Evolutionary conservation across 345 rosid genomes (phyloP), one percentile per base, ranked within the genome.

Genomic region (Eucalyptus pumila): DNA sequence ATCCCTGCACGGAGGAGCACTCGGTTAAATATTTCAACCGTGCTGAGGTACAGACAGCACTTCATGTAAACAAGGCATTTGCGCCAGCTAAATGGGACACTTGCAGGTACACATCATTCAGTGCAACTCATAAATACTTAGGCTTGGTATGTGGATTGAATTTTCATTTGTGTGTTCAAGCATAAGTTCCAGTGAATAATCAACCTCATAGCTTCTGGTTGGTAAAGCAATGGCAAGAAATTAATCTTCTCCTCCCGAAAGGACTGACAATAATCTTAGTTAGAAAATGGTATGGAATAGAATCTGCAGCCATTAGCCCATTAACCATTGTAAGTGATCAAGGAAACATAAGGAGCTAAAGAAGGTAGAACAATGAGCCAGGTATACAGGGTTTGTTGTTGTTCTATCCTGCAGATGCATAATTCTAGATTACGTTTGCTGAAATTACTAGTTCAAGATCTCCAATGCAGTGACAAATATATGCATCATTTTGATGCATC

Each of bases 1-100:
- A 97, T 93, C 99, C 99, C 69, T 97, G 99, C 94, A 96, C 99
- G 1, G 99, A 97, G 92, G 90, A 92, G 90, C 97, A 97, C 89
- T 94, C 98, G 23, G 92, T 80, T 86, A 90, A 92, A n/a, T 97
- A 96, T 91, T 97, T 97, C 94, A 97, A 96, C 92, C 94, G 51
- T 60, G 98, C 96, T 67, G 98, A 94, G 91, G 99, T 97, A 92
- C 97, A 95, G 88, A 88, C 89, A 87, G 96, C 99, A 17, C 96
- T 97, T 89, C 96, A 97, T 92, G 98, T 96, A 91, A 89, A 92
- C 85, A 88, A 95, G 87, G 93, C 94, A 91, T 88, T 92, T 90
- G 96, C 97, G 87, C 95, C 98, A 86, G 87, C 93, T 86, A 94
- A 94, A 91, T 96, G 99, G 99, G 98, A 94, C 7, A 95, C 98